Evolutionary conservation across 441 rosid genomes (phyloP).

Genomic region (Hypseocharis bilobata): DNA sequence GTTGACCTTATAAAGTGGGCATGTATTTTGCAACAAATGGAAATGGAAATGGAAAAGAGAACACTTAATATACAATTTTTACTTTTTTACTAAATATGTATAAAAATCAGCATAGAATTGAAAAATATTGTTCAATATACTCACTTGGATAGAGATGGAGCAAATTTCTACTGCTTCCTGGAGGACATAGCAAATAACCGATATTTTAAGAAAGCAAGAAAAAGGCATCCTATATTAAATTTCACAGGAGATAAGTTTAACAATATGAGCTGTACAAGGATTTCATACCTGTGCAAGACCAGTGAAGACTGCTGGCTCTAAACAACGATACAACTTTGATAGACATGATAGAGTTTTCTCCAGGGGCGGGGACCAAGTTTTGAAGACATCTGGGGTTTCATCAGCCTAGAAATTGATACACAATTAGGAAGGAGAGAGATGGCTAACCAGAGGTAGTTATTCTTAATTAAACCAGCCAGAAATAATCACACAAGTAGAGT

Average conservation of each 20-base stretch:
- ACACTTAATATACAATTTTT: too few relatives aligned
- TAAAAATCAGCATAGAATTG: too few relatives aligned
- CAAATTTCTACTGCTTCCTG: slow-evolving; percentile 99
- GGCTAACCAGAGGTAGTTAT: background rate
- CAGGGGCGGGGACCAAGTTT: slow-evolving; percentile 86
- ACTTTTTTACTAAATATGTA: too few relatives aligned
- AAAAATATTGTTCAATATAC: slow-evolving; percentile 26
- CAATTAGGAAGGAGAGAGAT: background rate
- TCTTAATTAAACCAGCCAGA: slow-evolving; percentile 11
- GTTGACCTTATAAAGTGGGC: too few relatives aligned
- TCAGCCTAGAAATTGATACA: slow-evolving; percentile 39
- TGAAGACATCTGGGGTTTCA: slow-evolving; percentile 54
- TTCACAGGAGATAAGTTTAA: slow-evolving; percentile 19
- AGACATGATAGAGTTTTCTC: slow-evolving; percentile 90
- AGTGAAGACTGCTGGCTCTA: slow-evolving; percentile 81
- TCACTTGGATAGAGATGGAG: slow-evolving; percentile 75
- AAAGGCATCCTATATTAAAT: slow-evolving; percentile 4
- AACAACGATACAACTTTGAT: slow-evolving; percentile 74
- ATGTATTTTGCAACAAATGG: too few relatives aligned
- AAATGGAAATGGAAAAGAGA: too few relatives aligned
- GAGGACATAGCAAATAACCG: slow-evolving; percentile 21
- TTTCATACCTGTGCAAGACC: slow-evolving; percentile 82
- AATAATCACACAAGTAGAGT: slow-evolving; percentile 4
- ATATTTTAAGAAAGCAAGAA: slow-evolving; percentile 9
- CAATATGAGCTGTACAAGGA: slow-evolving; percentile 16